Base-by-base conservation (phyloP, 805 yeast genomes). In the Candida ascalaphidarum region DNA sequence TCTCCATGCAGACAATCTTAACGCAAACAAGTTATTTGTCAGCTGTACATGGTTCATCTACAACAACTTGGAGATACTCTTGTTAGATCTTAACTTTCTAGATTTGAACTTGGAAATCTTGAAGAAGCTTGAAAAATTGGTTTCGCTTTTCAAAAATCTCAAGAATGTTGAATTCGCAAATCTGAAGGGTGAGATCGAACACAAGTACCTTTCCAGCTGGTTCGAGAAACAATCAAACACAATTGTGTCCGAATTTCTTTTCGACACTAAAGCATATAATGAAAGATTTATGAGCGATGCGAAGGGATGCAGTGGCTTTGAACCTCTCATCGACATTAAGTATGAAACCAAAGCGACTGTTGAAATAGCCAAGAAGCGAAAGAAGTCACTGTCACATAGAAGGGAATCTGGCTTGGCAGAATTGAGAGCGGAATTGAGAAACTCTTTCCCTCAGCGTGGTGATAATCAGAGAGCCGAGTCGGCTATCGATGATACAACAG, bases 41-140 rank as follows among this genome's bases (percentile, higher is more conserved):
- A 68, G 72, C 30, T 73, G 94, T 44, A 55, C 77, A 15, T 77
- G 84, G 77, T 81, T 70, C 39, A 60, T 83, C 9, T 74, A 70
- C 38, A 65, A 71, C 37, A 83, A 84, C 46, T 53, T 81, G 31
- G 85, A 77, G 17, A 44, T 73, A 3, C 42, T 82, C 11, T 54
- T 85, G 19, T 68, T 74, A 29, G 77, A 75, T 30, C 34, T 46
- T 2, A 24, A 45, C 6, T 41, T 58, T 27, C 33, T 40, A 15
- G 57, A 48, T 11, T 35, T 61, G 11, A 53, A 57, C 5, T 33
- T 33, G 11, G 55, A 51, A 1, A 16, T 55, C 5, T 22, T 58
- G 16, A 21, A 27, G 5, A 42, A 40, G 27, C 28, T 61, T 11
- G 68, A 62, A 28, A 26, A 26, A 7, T 49, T 50, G 24, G 34